Percentiles rank a stretch among this genome's conserved stretches.
Evolutionary conservation across 2,329 filamentous ascomycete genomes (phyloP).

Genomic region (Periconia sp.): DNA sequence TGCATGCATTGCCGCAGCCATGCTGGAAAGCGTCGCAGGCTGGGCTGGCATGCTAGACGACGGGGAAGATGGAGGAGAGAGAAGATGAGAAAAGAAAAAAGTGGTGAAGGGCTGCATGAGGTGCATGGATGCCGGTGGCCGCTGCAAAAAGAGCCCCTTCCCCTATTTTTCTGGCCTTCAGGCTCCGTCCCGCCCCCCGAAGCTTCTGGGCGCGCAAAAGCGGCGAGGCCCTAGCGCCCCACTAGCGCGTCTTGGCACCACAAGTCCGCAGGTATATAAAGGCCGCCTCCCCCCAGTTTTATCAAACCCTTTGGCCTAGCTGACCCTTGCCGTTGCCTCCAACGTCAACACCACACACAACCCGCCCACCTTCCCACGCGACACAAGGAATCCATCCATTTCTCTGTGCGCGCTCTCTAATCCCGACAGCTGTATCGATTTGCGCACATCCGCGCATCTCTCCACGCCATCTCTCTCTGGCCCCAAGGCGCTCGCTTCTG

Average conservation of each 20-base stretch:
- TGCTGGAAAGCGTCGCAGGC: background rate
- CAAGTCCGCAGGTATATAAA: conserved; percentile 2
- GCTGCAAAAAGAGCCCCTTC: conserved; percentile 19
- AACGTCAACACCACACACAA: background rate
- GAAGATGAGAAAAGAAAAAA: background rate
- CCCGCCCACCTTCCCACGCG: background rate
- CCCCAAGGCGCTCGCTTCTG: background rate
- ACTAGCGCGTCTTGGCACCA: background rate
- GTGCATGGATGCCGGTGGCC: too few relatives aligned
- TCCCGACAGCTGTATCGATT: conserved; percentile 24
- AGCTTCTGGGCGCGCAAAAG: conserved; percentile 2
- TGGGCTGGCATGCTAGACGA: background rate
- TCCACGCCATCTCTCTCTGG: background rate
- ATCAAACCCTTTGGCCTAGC: background rate
- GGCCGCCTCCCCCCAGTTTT: background rate
- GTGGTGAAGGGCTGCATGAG: conserved; percentile 4
- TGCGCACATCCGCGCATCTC: conserved; percentile 28
- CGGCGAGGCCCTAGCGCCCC: background rate
- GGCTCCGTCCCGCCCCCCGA: background rate
- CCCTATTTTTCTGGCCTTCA: conserved; percentile 5
- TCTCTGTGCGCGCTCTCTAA: conserved; percentile 34
- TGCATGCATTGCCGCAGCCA: background rate
- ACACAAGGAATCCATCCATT: background rate
- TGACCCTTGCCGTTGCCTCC: background rate
- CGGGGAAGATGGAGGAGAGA: background rate